Percentiles rank a stretch among this genome's conserved stretches.
Evolutionary conservation across 139 green algal species (phyloP).

Genomic region (Micractinium sp.): DNA sequence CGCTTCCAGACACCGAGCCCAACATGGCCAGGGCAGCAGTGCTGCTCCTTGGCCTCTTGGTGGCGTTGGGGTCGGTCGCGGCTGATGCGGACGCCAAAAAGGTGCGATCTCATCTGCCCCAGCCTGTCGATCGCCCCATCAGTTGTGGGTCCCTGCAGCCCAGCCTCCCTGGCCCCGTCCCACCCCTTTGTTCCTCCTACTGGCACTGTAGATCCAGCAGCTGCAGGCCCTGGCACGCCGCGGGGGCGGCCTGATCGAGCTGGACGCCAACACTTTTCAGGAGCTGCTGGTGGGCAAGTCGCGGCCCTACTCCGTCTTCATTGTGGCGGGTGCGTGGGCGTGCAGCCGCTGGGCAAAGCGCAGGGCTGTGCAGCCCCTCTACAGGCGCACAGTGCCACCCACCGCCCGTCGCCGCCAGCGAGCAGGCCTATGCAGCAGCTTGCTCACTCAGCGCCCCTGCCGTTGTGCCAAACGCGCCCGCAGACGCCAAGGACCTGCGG

Average conservation of each 20-base stretch:
- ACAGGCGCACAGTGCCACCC: not conserved
- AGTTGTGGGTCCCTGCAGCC: not conserved
- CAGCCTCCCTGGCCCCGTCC: not conserved
- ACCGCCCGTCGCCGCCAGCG: no score
- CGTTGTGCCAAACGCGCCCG: not conserved
- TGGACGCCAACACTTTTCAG: constrained; percentile 43
- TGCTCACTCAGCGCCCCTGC: not conserved
- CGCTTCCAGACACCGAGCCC: no score
- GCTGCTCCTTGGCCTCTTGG: not conserved
- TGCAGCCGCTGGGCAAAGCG: not conserved
- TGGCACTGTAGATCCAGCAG: constrained; percentile 37
- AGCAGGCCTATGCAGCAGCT: not conserved
- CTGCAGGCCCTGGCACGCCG: constrained; percentile 42
- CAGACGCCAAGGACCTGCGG: constrained; percentile 50
- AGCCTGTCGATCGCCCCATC: not conserved
- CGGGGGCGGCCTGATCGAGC: constrained; percentile 54
- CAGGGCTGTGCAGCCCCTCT: not conserved
- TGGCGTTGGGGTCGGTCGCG: not conserved
- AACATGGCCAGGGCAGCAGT: no score
- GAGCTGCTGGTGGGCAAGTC: constrained; percentile 38
- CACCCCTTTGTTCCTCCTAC: not conserved
- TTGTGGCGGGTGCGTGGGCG: constrained; percentile 46
- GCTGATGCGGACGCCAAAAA: not conserved
- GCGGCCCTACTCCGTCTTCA: constrained; percentile 57
- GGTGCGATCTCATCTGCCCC: not conserved